phyloP scores from a whole-genome alignment of 768 basidiomycete species.

The Pisolithus albus region DNA sequence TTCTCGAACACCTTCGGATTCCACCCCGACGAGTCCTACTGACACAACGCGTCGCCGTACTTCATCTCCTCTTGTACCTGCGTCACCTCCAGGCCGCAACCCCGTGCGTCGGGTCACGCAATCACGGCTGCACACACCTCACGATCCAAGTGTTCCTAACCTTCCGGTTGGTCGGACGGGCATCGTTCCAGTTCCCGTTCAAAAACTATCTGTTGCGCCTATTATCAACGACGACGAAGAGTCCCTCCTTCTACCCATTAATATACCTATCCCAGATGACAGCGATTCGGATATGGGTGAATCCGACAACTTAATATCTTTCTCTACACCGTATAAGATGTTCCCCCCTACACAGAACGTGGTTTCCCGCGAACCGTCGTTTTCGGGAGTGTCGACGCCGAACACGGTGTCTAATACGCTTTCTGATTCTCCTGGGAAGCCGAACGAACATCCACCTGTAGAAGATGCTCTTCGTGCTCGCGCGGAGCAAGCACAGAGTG shows the following conservation, averaged over 20 bases:
- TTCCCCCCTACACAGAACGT: constrained; percentile 35
- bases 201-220: constrained; percentile 40
- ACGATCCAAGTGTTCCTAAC: constrained; percentile 19
- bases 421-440: constrained; percentile 45
- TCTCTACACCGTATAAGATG: constrained; percentile 59
- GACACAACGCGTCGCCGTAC: constrained; percentile 35
- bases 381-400: constrained; percentile 44
- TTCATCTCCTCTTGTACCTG: constrained; percentile 42
- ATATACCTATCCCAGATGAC: constrained; percentile 70
- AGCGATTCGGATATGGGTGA: constrained; percentile 60
- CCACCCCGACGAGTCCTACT: constrained; percentile 9
- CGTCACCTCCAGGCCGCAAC: constrained; percentile 26
- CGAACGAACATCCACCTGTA: constrained; percentile 44
- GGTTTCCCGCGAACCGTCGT: constrained; percentile 39
- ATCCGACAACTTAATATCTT: constrained; percentile 60
- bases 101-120: constrained; percentile 35
- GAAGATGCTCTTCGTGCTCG: constrained; percentile 83
- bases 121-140: constrained; percentile 30
- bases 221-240: constrained; percentile 43
- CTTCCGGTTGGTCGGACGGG: constrained; percentile 4
- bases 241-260: constrained; percentile 61
- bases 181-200: constrained; percentile 31
- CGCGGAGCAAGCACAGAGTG: constrained; percentile 90
- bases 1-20: constrained; percentile 41
- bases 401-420: constrained; percentile 52